Evolutionary conservation across 192 early-diverging fungal genomes (phyloP), one percentile per base, ranked within the genome.

Genomic region (Entomortierella parvispora): DNA sequence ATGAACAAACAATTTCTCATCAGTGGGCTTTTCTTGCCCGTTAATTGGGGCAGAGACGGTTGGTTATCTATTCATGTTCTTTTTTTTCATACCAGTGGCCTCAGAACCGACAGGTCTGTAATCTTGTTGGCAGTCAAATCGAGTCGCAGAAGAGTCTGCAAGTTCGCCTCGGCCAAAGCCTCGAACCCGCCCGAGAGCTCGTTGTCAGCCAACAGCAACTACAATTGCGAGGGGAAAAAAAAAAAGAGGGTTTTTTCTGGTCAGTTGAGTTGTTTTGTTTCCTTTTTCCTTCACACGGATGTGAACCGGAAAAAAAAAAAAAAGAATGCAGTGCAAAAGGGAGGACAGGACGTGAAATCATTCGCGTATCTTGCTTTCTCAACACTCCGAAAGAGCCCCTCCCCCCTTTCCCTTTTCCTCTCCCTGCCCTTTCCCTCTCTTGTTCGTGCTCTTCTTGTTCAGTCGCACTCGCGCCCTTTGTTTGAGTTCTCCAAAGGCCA

Each of bases 111-210:
- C 11, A 72, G 22, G 12, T 78, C 69, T 17, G 52, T 28, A 46
- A 83, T 81, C 40, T 69, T 71, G 48, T 83, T 83, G 14, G 55
- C 69, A 6, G 64, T 83, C 34, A 83, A 31, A 62, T 83, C 82
- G 46, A 83, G 58, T 18, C 57, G 80, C 7, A 68, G 66, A 4
- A 83, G 54, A 17, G 43, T 81, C 29, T 76, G 62, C n/a, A 83
- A 51, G 31, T 81, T 62, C 14, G 82, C 82, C 15, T 60, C 69
- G 44, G 71, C 72, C 43, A 83, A 49, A 14, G 72, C 74, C n/a
- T 79, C 61, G n/a, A 83, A 65, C 44, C 82, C 80, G 15, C 50
- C 62, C 18, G 69, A 55, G 1, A 83, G 46, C 15, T 79, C 50
- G 50, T 83, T 83, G 49, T 83, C 80, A 3, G 71, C 58, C 37